Evolutionary conservation across 2,329 filamentous ascomycete species (phyloP), one percentile per base, ranked within the genome.

Genomic region (Phyllosticta citriasiana): DNA sequence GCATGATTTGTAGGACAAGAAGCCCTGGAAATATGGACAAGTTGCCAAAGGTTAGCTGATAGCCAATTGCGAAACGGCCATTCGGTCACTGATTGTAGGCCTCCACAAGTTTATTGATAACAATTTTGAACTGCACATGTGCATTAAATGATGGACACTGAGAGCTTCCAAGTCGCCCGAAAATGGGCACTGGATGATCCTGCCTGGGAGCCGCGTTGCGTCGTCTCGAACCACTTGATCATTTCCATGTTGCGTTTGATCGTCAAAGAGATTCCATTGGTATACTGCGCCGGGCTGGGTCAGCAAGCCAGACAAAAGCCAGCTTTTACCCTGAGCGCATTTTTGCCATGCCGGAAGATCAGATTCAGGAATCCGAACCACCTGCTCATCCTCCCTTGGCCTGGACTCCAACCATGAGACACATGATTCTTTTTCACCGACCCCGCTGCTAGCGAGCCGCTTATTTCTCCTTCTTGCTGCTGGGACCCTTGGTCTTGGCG

Each of bases 401-500:
- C 56, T 52, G 52, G 61, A 62, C 40, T 47, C 40, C 40, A 47
- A 16, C 56, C 61, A 27, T 59, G 53, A 59, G 59, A 57, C 61
- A 59, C 57, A 59, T 53, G 55, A 59, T 59, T 53, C 61, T 47
- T 56, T 62, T 58, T 62, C 56, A 57, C 61, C 61, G 47, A 52
- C 54, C 56, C 61, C 14, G 59, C 56, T 51, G 51, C 51, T n/a
- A 35, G 40, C 57, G 57, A 62, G 54, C 66, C 70, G 71, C 66
- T 73, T 75, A 75, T 73, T 75, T 83, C 87, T 95, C 94, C 80
- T 88, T 85, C 83, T 87, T 86, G 77, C 87, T 88, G 40, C 14
- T n/a, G 40, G 40, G 40, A 79, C 91, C 91, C 90, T 97, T 97
- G 84, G 87, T 87, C 91, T 99, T 99, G 76, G 91, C 93, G 74